These are phyloP conservation scores for Petrea volubilis DNA, from an alignment of 257 asterid species.

Conservation along the genomic window DNA sequence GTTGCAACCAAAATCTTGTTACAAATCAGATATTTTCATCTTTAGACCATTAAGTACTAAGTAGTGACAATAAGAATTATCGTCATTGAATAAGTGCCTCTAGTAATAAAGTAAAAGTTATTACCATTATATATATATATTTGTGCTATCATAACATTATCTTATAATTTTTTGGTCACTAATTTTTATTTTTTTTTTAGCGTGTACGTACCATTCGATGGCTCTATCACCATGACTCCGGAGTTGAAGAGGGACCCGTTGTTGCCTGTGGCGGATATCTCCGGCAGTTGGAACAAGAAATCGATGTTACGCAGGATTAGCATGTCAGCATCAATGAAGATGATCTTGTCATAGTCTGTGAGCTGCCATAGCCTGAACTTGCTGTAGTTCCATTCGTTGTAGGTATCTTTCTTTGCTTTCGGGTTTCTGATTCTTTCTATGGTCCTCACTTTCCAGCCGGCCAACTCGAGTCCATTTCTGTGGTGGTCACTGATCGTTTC, in stretches of 20 bases:
- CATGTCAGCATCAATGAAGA: slow-evolving; percentile 80
- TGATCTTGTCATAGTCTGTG: slow-evolving; percentile 77
- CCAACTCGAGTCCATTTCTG: slow-evolving; percentile 60
- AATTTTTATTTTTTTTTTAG: too few species aligned
- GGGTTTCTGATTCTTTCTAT: slow-evolving; percentile 79
- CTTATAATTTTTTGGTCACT: too few species aligned
- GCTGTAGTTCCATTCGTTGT: slow-evolving; percentile 95
- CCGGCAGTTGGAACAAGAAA: slow-evolving; percentile 64
- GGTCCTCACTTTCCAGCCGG: slow-evolving; percentile 81
- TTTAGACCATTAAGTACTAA: too few species aligned
- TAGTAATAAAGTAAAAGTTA: too few species aligned
- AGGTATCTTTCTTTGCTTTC: slow-evolving; percentile 73
- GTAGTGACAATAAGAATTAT: too few species aligned
- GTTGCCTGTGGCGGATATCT: slow-evolving; percentile 84
- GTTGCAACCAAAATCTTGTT: too few species aligned
- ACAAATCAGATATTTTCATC: too few species aligned
- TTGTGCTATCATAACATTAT: too few species aligned
- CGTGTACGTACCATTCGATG: slow-evolving; percentile 89
- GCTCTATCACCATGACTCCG: slow-evolving; percentile 89
- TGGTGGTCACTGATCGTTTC: slow-evolving; percentile 56
- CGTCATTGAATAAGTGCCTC: too few species aligned
- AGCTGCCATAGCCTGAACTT: slow-evolving; percentile 91
- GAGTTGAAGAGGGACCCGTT: slow-evolving; percentile 72
- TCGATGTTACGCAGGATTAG: slow-evolving; percentile 71
- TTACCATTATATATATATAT: too few species aligned